A percentile compares a stretch with the other conserved stretches of the same genome.
Evolutionary conservation across 305 asterid genomes (phyloP).

Genomic region (Fraxinus ornus): DNA sequence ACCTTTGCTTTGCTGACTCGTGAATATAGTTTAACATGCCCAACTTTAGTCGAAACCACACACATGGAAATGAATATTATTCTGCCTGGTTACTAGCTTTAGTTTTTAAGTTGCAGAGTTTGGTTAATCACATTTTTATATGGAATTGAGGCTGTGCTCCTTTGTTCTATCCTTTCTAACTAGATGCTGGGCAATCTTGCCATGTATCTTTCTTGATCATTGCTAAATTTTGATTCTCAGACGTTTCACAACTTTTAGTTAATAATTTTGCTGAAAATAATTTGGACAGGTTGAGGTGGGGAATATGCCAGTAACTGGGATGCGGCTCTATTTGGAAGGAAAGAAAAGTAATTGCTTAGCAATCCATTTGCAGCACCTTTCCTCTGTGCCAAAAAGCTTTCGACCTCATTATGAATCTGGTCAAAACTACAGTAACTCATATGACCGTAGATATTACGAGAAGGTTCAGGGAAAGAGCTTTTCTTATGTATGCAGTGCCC

Average conservation of each 20-base stretch:
- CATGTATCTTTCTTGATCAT: background rate
- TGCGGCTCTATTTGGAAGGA: conserved; percentile 78
- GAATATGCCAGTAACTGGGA: conserved; percentile 62
- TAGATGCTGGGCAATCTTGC: background rate
- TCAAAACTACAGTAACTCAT: conserved; percentile 28
- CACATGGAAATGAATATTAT: background rate
- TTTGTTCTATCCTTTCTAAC: background rate
- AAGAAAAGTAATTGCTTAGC: conserved; percentile 70
- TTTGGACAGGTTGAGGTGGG: conserved; percentile 64
- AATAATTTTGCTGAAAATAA: conserved; percentile 13
- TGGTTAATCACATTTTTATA: background rate
- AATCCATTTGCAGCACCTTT: conserved; percentile 78
- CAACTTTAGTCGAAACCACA: background rate
- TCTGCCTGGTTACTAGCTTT: background rate
- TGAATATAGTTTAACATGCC: background rate
- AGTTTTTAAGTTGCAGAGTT: background rate
- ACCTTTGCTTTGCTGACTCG: background rate
- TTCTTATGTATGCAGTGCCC: conserved; percentile 67
- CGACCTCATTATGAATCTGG: conserved; percentile 42
- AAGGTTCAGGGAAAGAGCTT: conserved; percentile 76
- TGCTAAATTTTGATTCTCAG: background rate
- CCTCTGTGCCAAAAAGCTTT: conserved; percentile 68
- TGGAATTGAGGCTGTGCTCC: background rate
- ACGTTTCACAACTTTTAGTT: background rate
- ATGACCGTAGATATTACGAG: conserved; percentile 60